A percentile compares a stretch with the other conserved stretches of the same genome.
Evolutionary conservation across 495 filamentous ascomycete genomes (phyloP).

Genomic region (Hypoxylon lenormandii): DNA sequence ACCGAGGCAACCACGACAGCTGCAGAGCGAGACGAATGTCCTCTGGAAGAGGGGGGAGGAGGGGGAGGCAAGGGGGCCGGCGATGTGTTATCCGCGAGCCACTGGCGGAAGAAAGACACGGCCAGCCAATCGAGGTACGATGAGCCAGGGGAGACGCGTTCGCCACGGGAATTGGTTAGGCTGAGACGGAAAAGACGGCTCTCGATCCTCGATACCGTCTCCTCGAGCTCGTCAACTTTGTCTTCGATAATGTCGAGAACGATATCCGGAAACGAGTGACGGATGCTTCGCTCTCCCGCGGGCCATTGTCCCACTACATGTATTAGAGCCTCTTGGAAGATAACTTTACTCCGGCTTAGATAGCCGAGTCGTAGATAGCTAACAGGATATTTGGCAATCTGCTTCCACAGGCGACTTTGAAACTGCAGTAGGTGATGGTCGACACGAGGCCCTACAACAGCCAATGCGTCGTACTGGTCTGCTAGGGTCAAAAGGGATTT

Average conservation of each 20-base stretch:
- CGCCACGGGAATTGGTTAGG: slow-evolving; percentile 80
- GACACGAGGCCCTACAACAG: slow-evolving; percentile 86
- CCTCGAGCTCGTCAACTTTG: slow-evolving; percentile 85
- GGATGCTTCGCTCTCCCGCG: slow-evolving; percentile 77
- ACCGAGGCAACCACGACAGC: slow-evolving; percentile 40
- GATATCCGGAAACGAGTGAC: slow-evolving; percentile 73
- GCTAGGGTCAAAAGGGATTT: slow-evolving; percentile 84
- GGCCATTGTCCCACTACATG: slow-evolving; percentile 96
- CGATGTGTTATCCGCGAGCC: slow-evolving; percentile 87
- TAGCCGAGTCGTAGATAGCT: slow-evolving; percentile 91
- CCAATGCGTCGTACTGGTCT: slow-evolving; percentile 90
- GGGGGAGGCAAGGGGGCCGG: slow-evolving; percentile 70
- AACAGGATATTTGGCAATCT: slow-evolving; percentile 93
- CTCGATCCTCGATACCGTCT: slow-evolving; percentile 74
- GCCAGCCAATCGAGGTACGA: slow-evolving; percentile 89
- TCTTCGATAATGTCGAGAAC: slow-evolving; percentile 91
- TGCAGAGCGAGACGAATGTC: slow-evolving; percentile 30
- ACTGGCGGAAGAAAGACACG: slow-evolving; percentile 85
- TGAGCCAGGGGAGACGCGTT: slow-evolving; percentile 79
- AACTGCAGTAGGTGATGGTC: slow-evolving; percentile 94
- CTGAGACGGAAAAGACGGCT: slow-evolving; percentile 81
- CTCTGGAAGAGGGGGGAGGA: slow-evolving; percentile 43
- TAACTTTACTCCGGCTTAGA: slow-evolving; percentile 81
- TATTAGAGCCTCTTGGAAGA: slow-evolving; percentile 88
- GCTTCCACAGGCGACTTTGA: slow-evolving; percentile 87